phyloP scores from a whole-genome alignment of 495 filamentous ascomycete species.

The Daldinia grandis region DNA sequence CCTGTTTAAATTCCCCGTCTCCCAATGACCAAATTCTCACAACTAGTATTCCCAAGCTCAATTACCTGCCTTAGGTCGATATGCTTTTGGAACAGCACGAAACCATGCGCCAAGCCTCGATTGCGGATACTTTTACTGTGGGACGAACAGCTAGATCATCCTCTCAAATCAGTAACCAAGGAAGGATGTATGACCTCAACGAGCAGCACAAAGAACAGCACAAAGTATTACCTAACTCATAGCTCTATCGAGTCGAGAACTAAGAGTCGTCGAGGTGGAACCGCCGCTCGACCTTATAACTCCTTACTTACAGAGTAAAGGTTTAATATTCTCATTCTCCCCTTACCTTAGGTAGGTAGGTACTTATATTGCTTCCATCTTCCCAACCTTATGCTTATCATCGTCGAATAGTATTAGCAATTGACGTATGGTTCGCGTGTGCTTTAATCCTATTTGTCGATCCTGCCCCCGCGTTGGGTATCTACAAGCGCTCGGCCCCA shows the following conservation, averaged over 20 bases:
- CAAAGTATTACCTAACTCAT: not conserved
- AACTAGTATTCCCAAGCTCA: not conserved
- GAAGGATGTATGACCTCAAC: constrained; percentile 20
- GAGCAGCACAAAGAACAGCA: constrained; percentile 8
- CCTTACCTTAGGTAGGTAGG: not conserved
- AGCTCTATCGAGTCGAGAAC: not conserved
- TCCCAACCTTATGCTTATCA: not conserved
- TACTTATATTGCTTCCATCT: not conserved
- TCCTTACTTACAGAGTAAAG: not conserved
- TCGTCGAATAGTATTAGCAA: constrained; percentile 14
- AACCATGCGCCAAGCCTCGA: constrained; percentile 26
- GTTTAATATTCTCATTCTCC: not conserved
- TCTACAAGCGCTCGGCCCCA: constrained; percentile 39
- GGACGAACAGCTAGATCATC: constrained; percentile 15
- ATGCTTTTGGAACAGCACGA: constrained; percentile 4
- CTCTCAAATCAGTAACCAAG: constrained; percentile 12
- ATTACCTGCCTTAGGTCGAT: constrained; percentile 2
- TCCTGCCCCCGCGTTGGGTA: constrained; percentile 40
- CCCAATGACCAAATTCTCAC: not conserved
- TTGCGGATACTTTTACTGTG: constrained; percentile 19
- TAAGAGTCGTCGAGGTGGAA: not conserved
- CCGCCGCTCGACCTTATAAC: not conserved
- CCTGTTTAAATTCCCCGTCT: not conserved
- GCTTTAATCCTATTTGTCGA: constrained; percentile 32
- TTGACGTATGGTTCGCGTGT: constrained; percentile 25